Evolutionary conservation across 306 rosid species (phyloP).

Genomic region (Cicer arietinum): DNA sequence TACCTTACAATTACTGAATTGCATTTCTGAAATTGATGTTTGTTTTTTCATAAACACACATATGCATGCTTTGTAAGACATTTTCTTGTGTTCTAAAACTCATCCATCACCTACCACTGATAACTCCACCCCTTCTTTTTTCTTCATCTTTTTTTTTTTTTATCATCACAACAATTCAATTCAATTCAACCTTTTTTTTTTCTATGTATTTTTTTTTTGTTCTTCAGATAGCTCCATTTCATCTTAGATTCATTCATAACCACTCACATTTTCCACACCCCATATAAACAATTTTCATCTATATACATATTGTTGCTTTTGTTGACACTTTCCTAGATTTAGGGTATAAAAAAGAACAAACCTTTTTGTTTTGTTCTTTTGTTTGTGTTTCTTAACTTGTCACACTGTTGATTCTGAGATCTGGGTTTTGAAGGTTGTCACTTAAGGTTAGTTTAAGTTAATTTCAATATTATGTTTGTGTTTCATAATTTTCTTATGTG

Average conservation of each 20-base stretch:
- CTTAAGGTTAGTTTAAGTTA: slow-evolving; percentile 5
- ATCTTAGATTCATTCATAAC: slow-evolving; percentile 64
- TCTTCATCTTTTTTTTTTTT: slow-evolving; percentile 51
- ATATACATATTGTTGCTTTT: slow-evolving; percentile 49
- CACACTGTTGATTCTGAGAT: slow-evolving; percentile 60
- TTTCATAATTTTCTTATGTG: slow-evolving; percentile 30
- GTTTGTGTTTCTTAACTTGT: slow-evolving; percentile 39
- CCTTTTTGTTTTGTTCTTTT: slow-evolving; percentile 35
- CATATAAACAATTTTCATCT: slow-evolving; percentile 30
- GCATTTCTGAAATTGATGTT: slow-evolving; percentile 30
- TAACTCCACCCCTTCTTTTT: slow-evolving; percentile 68
- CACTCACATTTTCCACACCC: slow-evolving; percentile 52
- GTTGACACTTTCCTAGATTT: slow-evolving; percentile 43
- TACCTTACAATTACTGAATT: slow-evolving; percentile 37
- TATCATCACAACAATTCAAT: slow-evolving; percentile 38
- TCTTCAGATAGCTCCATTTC: slow-evolving; percentile 62
- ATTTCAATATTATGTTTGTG: slow-evolving; percentile 34
- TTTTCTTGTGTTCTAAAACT: slow-evolving; percentile 44
- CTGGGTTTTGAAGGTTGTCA: slow-evolving; percentile 59
- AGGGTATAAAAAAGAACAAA: slow-evolving; percentile 57
- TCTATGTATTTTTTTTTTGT: slow-evolving; percentile 8
- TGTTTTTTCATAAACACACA: slow-evolving; percentile 23
- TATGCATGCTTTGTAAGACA: slow-evolving; percentile 55
- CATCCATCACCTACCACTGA: slow-evolving; percentile 81
- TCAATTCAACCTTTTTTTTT: neutral